phyloP scores from a whole-genome alignment of 495 filamentous ascomycete genomes.

The Aspergillus wentii region DNA sequence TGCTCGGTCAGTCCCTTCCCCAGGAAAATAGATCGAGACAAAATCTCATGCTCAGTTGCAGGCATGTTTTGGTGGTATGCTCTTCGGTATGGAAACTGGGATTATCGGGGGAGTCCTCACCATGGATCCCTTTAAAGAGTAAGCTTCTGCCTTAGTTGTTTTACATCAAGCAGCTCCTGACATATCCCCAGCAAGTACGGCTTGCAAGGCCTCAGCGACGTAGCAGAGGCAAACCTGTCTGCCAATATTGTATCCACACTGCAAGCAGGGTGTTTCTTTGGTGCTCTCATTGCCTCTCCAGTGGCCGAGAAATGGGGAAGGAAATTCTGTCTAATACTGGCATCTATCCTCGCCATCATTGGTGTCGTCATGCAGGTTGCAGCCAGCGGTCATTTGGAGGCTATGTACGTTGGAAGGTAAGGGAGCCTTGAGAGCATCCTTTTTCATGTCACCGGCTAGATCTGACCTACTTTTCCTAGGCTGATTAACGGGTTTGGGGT shows the following conservation, averaged over 20 bases:
- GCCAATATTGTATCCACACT: conserved; percentile 58
- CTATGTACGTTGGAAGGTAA: conserved; percentile 61
- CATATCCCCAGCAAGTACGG: conserved; percentile 39
- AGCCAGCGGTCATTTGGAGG: conserved; percentile 44
- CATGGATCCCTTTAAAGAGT: conserved; percentile 56
- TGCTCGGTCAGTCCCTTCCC: conserved; percentile 50
- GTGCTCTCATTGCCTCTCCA: conserved; percentile 52
- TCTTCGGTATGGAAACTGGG: conserved; percentile 63
- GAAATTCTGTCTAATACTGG: conserved; percentile 46
- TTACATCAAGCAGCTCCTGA: conserved; percentile 2
- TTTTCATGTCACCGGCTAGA: not conserved
- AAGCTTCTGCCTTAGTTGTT: conserved; percentile 14
- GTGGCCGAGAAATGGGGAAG: conserved; percentile 55
- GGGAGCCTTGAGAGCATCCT: conserved; percentile 5
- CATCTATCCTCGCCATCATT: conserved; percentile 36
- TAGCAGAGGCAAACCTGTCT: conserved; percentile 31
- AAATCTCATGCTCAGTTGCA: conserved; percentile 14
- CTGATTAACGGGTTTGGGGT: conserved; percentile 64
- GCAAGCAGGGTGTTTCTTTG: conserved; percentile 66
- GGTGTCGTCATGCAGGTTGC: conserved; percentile 62
- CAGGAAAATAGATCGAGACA: not conserved
- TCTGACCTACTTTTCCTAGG: conserved; percentile 14
- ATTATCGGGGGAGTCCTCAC: conserved; percentile 69
- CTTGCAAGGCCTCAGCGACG: conserved; percentile 49
- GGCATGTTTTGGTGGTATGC: conserved; percentile 75